Percentiles rank a stretch among this genome's conserved stretches.
Conservation (phyloP, 1,284 basidiomycete genomes). For the Papiliotrema terrestris region DNA sequence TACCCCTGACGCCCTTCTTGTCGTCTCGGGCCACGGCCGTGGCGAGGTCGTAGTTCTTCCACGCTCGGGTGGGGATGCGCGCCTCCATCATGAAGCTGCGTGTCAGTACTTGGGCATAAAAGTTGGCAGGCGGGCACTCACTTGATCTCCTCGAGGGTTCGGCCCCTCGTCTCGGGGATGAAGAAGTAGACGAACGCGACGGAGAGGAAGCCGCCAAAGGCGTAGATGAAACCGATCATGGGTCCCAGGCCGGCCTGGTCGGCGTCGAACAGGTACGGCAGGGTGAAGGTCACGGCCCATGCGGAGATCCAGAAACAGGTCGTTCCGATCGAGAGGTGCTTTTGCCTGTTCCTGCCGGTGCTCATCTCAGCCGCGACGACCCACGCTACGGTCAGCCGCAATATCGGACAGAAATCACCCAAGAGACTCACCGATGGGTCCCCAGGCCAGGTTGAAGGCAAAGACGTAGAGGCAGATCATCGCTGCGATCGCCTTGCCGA, state of each 20-base stretch:
- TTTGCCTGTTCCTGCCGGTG: constrained; percentile 49
- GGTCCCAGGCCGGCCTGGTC: constrained; percentile 46
- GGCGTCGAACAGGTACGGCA: constrained; percentile 42
- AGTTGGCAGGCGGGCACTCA: constrained; percentile 8
- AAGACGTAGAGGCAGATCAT: constrained; percentile 52
- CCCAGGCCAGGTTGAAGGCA: constrained; percentile 52
- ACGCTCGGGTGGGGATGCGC: constrained; percentile 39
- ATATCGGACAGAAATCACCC: too few relatives aligned
- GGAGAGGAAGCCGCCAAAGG: constrained; percentile 36
- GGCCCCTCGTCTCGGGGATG: constrained; percentile 47
- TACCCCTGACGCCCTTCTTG: constrained; percentile 23
- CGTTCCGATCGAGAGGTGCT: constrained; percentile 51
- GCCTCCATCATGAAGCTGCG: constrained; percentile 35
- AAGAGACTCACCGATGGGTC: constrained; percentile 32
- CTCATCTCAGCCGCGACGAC: constrained; percentile 45
- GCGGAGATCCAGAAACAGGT: constrained; percentile 52
- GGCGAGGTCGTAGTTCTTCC: constrained; percentile 39
- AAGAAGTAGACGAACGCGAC: constrained; percentile 51
- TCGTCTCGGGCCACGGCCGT: constrained; percentile 33
- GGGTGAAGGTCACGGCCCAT: constrained; percentile 50
- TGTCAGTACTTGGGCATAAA: background rate
- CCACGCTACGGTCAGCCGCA: constrained; percentile 29
- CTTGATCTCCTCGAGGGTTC: constrained; percentile 44
- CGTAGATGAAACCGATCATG: constrained; percentile 46
- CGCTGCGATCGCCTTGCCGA: constrained; percentile 47